These are phyloP conservation scores for Agapanthus africanus DNA, from an alignment of 106 monocot species.

Conservation along the genomic window DNA sequence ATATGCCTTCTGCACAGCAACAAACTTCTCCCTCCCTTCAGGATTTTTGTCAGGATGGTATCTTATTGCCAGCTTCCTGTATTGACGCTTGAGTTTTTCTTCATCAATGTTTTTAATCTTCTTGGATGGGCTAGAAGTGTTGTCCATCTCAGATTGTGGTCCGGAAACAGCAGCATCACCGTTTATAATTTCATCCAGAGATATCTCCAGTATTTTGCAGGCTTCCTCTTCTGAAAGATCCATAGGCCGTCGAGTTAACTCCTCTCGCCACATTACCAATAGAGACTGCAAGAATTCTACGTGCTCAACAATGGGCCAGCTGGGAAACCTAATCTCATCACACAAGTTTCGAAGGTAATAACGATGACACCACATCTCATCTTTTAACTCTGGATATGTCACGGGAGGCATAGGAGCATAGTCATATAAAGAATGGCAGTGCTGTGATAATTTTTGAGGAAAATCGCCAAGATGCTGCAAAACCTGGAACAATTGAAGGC, in stretches of 20 bases:
- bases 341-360: slow-evolving; percentile 95
- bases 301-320: slow-evolving; percentile 99
- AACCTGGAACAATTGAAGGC: slow-evolving; percentile 45
- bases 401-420: slow-evolving; percentile 99
- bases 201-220: slow-evolving; percentile 85
- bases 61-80: slow-evolving; percentile 85
- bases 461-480: slow-evolving; percentile 99
- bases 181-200: slow-evolving; percentile 69
- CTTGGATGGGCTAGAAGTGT: slow-evolving; percentile 22
- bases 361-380: slow-evolving; percentile 99
- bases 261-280: slow-evolving; percentile 99
- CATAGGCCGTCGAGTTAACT: slow-evolving; percentile 86
- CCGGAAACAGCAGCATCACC: slow-evolving; percentile 26
- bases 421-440: slow-evolving; percentile 93
- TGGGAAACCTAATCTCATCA: slow-evolving; percentile 95
- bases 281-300: slow-evolving; percentile 96
- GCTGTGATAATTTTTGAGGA: slow-evolving; percentile 93
- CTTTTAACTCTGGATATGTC: slow-evolving; percentile 90
- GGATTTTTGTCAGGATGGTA: slow-evolving; percentile 99
- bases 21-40: slow-evolving; percentile 98
- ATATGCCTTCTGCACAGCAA: slow-evolving; percentile 98
- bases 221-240: slow-evolving; percentile 99
- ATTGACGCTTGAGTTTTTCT: slow-evolving; percentile 97
- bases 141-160: slow-evolving; percentile 20
- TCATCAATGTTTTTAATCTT: slow-evolving; percentile 74